A percentile compares a stretch with the other conserved stretches of the same genome.
These are phyloP conservation scores for Aspergillus brunneoviolaceus DNA, from an alignment of 2,329 filamentous ascomycete species.

Conservation along the genomic window DNA sequence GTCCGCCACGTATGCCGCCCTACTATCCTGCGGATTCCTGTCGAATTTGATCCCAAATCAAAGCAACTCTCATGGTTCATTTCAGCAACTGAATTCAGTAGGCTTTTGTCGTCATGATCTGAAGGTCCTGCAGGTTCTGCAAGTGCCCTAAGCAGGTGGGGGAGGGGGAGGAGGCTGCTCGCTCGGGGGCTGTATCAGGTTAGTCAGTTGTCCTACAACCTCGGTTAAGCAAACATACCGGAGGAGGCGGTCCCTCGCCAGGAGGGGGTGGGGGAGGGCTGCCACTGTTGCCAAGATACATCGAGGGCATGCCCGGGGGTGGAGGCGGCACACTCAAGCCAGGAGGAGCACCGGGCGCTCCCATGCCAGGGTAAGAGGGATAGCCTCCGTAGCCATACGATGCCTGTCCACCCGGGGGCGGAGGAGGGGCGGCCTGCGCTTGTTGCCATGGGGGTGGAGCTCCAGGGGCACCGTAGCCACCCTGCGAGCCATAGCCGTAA, in stretches of 20 bases:
- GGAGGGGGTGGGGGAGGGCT: conserved; percentile 44
- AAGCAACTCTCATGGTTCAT: background rate
- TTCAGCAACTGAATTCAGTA: background rate
- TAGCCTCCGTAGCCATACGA: conserved; percentile 60
- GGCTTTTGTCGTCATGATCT: background rate
- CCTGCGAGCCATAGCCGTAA: conserved; percentile 40
- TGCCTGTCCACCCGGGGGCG: conserved; percentile 41
- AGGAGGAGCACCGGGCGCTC: conserved; percentile 56
- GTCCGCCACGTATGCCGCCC: background rate
- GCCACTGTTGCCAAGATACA: conserved; percentile 40
- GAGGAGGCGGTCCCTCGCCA: conserved; percentile 43
- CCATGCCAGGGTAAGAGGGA: conserved; percentile 48
- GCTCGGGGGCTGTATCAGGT: conserved; percentile 45
- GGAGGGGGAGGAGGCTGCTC: conserved; percentile 64
- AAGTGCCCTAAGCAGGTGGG: conserved; percentile 42
- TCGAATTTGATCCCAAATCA: background rate
- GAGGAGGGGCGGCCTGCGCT: conserved; percentile 53
- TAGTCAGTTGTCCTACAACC: conserved; percentile 18
- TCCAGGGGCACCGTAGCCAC: conserved; percentile 43
- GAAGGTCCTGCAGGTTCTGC: background rate
- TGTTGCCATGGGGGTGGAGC: conserved; percentile 65
- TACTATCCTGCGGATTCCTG: background rate
- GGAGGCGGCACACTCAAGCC: conserved; percentile 43
- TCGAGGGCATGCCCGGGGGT: conserved; percentile 46
- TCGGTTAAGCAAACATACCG: conserved; percentile 30